Conservation (phyloP, 495 filamentous ascomycete genomes). For the Neurospora tetrasperma region DNA sequence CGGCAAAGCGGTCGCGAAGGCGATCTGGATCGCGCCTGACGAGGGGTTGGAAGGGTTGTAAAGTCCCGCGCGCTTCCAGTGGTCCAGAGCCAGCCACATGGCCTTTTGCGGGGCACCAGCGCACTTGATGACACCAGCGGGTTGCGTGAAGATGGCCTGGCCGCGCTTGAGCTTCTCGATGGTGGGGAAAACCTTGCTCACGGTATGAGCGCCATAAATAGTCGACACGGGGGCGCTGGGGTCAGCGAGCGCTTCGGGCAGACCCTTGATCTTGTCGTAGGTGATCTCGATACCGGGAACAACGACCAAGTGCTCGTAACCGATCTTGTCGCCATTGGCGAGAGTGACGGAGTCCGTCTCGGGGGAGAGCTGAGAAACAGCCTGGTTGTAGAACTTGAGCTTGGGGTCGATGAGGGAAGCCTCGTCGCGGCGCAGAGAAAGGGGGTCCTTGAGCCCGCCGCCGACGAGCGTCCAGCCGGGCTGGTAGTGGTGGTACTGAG, state of each 20-base stretch:
- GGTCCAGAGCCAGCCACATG: conserved; percentile 60
- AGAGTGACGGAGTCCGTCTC: conserved; percentile 50
- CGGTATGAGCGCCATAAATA: conserved; percentile 53
- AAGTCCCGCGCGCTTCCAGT: conserved; percentile 52
- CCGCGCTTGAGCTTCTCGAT: conserved; percentile 47
- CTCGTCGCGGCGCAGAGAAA: conserved; percentile 44
- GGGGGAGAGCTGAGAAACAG: conserved; percentile 43
- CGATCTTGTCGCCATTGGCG: conserved; percentile 45
- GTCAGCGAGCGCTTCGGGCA: conserved; percentile 50
- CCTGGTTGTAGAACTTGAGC: conserved; percentile 49
- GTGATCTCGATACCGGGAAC: conserved; percentile 52
- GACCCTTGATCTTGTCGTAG: conserved; percentile 44
- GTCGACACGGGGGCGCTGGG: conserved; percentile 48
- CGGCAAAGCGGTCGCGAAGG: conserved; percentile 52
- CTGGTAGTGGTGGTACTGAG: conserved; percentile 58
- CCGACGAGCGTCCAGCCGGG: conserved; percentile 60
- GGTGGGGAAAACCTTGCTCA: conserved; percentile 46
- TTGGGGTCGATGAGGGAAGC: conserved; percentile 45
- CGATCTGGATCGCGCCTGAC: conserved; percentile 45
- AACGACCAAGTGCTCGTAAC: conserved; percentile 56
- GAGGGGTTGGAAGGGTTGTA: conserved; percentile 35
- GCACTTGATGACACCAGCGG: conserved; percentile 55
- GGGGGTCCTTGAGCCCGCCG: conserved; percentile 49
- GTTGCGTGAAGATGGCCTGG: conserved; percentile 59
- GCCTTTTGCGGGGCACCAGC: conserved; percentile 61